Evolutionary conservation across 345 rosid genomes (phyloP).

Genomic region (Moringa oleifera): DNA sequence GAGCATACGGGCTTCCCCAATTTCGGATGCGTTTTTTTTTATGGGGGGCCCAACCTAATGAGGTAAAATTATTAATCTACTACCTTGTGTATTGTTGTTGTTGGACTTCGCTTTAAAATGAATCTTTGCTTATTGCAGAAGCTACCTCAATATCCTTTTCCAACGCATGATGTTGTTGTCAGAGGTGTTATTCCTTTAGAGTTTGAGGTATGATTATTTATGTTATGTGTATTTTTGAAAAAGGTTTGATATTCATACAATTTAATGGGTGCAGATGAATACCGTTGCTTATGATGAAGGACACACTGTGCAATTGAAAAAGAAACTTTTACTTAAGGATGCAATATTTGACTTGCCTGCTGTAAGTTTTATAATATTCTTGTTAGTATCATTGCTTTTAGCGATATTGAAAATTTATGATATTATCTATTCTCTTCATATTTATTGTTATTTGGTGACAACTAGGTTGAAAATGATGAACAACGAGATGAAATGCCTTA

Average conservation of each 20-base stretch:
- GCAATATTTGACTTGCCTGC: slow-evolving; percentile 54
- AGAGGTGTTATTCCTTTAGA: slow-evolving; percentile 53
- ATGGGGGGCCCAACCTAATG: slow-evolving; percentile 65
- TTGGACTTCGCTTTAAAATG: too few species aligned
- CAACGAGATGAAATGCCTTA: slow-evolving; percentile 12
- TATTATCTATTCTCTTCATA: too few species aligned
- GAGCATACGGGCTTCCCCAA: slow-evolving; percentile 85
- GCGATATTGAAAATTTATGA: too few species aligned
- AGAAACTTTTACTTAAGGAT: slow-evolving; percentile 40
- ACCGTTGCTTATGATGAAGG: slow-evolving; percentile 47
- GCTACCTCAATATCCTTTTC: slow-evolving; percentile 70
- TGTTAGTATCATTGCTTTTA: too few species aligned
- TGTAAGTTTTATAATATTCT: slow-evolving; percentile 27
- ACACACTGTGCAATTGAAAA: slow-evolving; percentile 19
- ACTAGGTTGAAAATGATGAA: slow-evolving; percentile 20
- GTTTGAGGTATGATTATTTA: slow-evolving; percentile 46
- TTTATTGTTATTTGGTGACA: background rate
- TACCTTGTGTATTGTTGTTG: too few species aligned
- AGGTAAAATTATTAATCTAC: slow-evolving; percentile 28
- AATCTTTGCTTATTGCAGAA: slow-evolving; percentile 25
- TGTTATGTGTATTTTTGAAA: too few species aligned
- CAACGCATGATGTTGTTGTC: slow-evolving; percentile 63
- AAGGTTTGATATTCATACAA: background rate
- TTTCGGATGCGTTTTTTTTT: slow-evolving; percentile 67
- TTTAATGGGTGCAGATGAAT: slow-evolving; percentile 27